A percentile compares a stretch with the other conserved stretches of the same genome.
Conservation (phyloP, 2,329 filamentous ascomycete species). For the Colletotrichum orbiculare region DNA sequence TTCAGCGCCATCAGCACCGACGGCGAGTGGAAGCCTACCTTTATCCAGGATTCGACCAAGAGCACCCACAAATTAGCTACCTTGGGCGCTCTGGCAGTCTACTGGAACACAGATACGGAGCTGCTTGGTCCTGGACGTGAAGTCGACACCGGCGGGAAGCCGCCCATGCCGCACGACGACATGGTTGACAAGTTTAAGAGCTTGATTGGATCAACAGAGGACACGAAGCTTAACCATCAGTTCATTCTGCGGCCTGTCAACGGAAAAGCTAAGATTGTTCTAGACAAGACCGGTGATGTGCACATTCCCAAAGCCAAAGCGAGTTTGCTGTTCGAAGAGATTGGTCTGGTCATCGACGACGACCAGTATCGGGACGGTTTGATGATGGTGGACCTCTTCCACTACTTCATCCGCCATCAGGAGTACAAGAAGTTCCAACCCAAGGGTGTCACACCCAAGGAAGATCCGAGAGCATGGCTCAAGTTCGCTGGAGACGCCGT, state of each 20-base stretch:
- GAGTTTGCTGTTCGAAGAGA: conserved; percentile 92
- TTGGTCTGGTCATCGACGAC: conserved; percentile 97
- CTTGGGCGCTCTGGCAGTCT: conserved; percentile 88
- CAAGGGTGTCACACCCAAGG: conserved; percentile 81
- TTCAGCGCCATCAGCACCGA: conserved; percentile 98
- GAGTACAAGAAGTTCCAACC: conserved; percentile 96
- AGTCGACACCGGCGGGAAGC: conserved; percentile 66
- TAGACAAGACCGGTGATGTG: conserved; percentile 89
- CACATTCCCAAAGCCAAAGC: conserved; percentile 89
- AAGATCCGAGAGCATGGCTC: conserved; percentile 93
- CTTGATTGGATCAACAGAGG: conserved; percentile 81
- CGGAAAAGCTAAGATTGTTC: conserved; percentile 91
- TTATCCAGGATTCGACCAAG: conserved; percentile 86
- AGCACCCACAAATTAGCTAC: conserved; percentile 95
- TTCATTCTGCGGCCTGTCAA: conserved; percentile 97
- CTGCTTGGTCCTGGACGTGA: conserved; percentile 87
- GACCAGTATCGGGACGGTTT: conserved; percentile 96
- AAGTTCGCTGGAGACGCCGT: conserved; percentile 91
- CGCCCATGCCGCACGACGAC: conserved; percentile 77
- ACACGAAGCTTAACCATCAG: conserved; percentile 74
- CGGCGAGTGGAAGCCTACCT: conserved; percentile 93
- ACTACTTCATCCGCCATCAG: conserved; percentile 97
- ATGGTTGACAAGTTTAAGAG: conserved; percentile 81
- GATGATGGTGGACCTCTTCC: conserved; percentile 98
- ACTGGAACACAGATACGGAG: conserved; percentile 96